Percentiles rank a stretch among this genome's conserved stretches.
These are phyloP conservation scores for Kodamaea leandrae DNA, from an alignment of 805 yeast genomes.

Conservation along the genomic window DNA sequence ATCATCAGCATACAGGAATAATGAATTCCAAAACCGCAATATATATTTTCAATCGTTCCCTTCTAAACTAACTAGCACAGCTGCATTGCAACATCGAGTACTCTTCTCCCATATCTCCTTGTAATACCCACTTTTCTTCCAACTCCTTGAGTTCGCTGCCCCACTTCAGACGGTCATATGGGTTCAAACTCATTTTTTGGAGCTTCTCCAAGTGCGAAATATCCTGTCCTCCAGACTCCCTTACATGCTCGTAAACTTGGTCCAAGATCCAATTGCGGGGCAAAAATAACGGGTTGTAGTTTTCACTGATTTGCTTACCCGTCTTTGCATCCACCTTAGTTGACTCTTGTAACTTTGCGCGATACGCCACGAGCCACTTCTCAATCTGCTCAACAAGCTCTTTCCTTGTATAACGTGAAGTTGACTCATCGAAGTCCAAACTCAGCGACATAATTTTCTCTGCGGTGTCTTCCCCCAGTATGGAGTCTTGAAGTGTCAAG, in stretches of 20 bases:
- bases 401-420: slow-evolving; percentile 25
- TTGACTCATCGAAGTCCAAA: slow-evolving; percentile 17
- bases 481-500: slow-evolving; percentile 48
- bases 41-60: slow-evolving; percentile 1
- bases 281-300: slow-evolving; percentile 71
- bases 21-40: background rate
- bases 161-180: slow-evolving; percentile 69
- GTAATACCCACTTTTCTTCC: slow-evolving; percentile 51
- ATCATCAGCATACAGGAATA: too few relatives aligned
- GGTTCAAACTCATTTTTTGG: slow-evolving; percentile 68
- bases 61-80: slow-evolving; percentile 51
- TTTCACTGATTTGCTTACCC: slow-evolving; percentile 32
- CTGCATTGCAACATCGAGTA: slow-evolving; percentile 70
- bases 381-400: slow-evolving; percentile 41
- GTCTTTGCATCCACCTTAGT: slow-evolving; percentile 28
- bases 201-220: slow-evolving; percentile 55
- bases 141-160: slow-evolving; percentile 60
- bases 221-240: slow-evolving; percentile 50
- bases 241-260: slow-evolving; percentile 64
- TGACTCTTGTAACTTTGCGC: slow-evolving; percentile 40
- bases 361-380: slow-evolving; percentile 55
- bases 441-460: slow-evolving; percentile 21
- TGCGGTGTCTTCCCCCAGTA: slow-evolving; percentile 16
- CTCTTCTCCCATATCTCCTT: slow-evolving; percentile 49
- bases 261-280: slow-evolving; percentile 86